Evolutionary conservation across 2,329 filamentous ascomycete genomes (phyloP), one percentile per base, ranked within the genome.

Genomic region (Akanthomyces dipterigenus): DNA sequence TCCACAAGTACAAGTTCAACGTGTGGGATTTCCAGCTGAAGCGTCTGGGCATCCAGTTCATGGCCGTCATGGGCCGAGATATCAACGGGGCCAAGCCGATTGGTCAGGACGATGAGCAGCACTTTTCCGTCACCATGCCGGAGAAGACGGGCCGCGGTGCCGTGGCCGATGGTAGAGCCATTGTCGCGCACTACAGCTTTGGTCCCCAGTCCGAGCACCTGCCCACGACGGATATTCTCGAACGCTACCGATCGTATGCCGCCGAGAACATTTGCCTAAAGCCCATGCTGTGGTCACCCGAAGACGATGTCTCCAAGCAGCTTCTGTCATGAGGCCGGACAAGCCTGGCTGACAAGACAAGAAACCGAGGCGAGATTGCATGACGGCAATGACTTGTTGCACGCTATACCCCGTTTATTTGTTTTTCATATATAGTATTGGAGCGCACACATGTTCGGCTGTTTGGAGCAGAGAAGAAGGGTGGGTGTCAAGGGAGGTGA

Each of bases 111-210:
- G 78, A 80, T 57, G 80, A 82, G 67, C 74, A 80, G 53, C 76
- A 77, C 63, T 75, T 76, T 62, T 73, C 75, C 26, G 72, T 75
- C 46, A 70, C 70, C 38, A 73, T 76, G 55, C 73, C 76, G 0
- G 70, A 73, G 56, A 69, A 71, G 28, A 72, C 77, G 6, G 73
- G 74, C 20, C 70, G 74, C 60, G 66, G 45, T 48, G 76, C 81
- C 38, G 73, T 81, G 18, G 80, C 84, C 18, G 81, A 85, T 67
- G 82, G 81, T 5, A 76, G 79, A 60, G 79, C 80, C 1, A 68
- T 85, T 9, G 82, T 78, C 3, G 77, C 77, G 5, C 82, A 85
- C 68, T 85, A 82, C 65, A 78, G 77, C 63, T 81, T 81, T 59
- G 73, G 70, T 12, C 73, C 73, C 8, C 75, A 78, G 63, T 65